Conservation (phyloP, 2,329 filamentous ascomycete species). For the Mollisia scopiformis region DNA sequence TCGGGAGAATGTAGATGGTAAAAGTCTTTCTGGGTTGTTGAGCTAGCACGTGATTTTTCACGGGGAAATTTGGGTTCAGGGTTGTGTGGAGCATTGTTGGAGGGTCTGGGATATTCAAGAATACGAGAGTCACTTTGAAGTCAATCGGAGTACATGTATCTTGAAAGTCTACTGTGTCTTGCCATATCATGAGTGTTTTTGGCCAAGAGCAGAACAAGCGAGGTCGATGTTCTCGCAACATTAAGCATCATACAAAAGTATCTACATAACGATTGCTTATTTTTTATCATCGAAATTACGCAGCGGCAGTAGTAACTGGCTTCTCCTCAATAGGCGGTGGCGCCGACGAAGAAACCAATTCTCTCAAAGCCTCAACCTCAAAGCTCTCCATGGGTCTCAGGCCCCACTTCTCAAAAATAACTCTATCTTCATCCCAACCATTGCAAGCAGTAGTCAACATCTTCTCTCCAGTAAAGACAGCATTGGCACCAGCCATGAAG, state of each 20-base stretch:
- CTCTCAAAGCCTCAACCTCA: constrained; percentile 33
- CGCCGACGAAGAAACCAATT: constrained; percentile 21
- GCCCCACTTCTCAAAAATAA: constrained; percentile 84
- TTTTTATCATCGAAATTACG: neutral
- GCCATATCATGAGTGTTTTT: too few relatives aligned
- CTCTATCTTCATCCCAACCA: constrained; percentile 86
- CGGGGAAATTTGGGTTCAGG: neutral
- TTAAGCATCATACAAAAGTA: neutral
- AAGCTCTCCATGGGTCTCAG: constrained; percentile 70
- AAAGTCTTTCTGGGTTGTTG: neutral
- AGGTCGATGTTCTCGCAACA: too few relatives aligned
- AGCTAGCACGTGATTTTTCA: neutral
- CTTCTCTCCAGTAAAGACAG: constrained; percentile 94
- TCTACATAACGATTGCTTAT: neutral
- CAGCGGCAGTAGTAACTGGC: neutral
- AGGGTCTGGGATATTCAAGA: neutral
- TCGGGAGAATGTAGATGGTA: neutral
- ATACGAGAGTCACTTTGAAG: neutral
- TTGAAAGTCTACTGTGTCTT: too few relatives aligned
- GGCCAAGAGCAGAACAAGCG: too few relatives aligned
- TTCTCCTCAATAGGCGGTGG: constrained; percentile 19
- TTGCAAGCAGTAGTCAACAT: constrained; percentile 93
- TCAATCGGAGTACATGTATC: too few relatives aligned
- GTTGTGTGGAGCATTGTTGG: neutral
- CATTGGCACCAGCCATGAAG: constrained; percentile 90